Conservation (phyloP, 163 green algal species). For the Scenedesmus sp. region DNA sequence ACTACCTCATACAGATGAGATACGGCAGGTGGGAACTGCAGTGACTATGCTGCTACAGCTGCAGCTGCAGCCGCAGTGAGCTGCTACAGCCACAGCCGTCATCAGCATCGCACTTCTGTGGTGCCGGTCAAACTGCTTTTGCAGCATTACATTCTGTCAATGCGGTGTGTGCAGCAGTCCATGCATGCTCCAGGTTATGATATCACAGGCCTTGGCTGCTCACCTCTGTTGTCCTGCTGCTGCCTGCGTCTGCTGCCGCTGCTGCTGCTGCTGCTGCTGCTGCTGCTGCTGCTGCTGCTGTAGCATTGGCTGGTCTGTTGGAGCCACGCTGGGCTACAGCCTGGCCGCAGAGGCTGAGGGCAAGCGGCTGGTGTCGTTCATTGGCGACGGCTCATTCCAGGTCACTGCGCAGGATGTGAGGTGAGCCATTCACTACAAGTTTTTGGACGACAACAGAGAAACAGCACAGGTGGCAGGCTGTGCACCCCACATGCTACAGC, state of each 20-base stretch:
- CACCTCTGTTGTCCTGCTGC: neutral
- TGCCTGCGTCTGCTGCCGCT: neutral
- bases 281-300: neutral
- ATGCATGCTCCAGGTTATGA: neutral
- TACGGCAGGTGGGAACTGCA: constrained; percentile 69
- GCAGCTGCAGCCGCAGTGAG: too few species aligned
- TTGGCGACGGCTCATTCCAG: constrained; percentile 90
- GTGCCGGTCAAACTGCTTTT: neutral
- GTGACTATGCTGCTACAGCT: neutral
- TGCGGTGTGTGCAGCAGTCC: neutral
- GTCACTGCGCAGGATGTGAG: constrained; percentile 66
- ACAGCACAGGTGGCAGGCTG: too few species aligned
- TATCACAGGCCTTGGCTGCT: too few species aligned
- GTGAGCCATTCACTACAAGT: neutral
- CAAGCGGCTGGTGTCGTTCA: constrained; percentile 83
- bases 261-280: neutral
- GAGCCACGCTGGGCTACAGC: constrained; percentile 73
- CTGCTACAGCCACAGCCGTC: too few species aligned
- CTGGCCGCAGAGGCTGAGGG: constrained; percentile 53
- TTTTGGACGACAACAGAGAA: too few species aligned
- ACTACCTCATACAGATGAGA: constrained; percentile 80
- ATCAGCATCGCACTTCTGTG: too few species aligned
- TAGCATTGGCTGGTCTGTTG: constrained; percentile 43
- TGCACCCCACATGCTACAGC: too few species aligned
- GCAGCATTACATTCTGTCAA: neutral